phyloP scores from a whole-genome alignment of 1,284 basidiomycete genomes.

The Cryptococcus amylolentus region DNA sequence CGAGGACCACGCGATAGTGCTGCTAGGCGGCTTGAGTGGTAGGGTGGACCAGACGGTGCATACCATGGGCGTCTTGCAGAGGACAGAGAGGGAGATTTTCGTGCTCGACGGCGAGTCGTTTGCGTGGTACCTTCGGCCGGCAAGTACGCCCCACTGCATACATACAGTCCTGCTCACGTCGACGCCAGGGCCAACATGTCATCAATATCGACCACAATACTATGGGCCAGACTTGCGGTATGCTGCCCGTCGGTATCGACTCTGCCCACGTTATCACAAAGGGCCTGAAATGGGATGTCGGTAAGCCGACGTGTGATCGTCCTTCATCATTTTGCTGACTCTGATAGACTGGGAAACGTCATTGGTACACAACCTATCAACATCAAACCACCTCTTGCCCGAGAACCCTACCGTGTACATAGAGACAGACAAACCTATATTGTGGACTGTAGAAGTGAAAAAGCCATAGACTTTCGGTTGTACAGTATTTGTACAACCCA shows the following conservation, averaged over 20 bases:
- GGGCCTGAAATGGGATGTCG: conserved; percentile 86
- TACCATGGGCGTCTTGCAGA: conserved; percentile 79
- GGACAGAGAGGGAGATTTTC: conserved; percentile 62
- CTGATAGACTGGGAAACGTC: conserved; percentile 59
- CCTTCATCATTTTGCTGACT: conserved; percentile 1
- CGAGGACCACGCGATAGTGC: conserved; percentile 58
- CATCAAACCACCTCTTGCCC: conserved; percentile 81
- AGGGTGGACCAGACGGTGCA: conserved; percentile 93
- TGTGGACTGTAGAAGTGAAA: background rate
- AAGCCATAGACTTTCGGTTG: background rate
- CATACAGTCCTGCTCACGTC: background rate
- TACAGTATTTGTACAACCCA: background rate
- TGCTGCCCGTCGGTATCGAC: conserved; percentile 81
- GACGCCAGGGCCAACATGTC: conserved; percentile 67
- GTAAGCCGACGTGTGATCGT: conserved; percentile 52
- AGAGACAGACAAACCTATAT: conserved; percentile 54
- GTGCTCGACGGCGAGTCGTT: conserved; percentile 77
- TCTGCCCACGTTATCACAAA: conserved; percentile 71
- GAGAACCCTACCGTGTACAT: conserved; percentile 56
- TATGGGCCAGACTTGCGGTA: conserved; percentile 84
- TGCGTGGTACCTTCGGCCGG: conserved; percentile 80
- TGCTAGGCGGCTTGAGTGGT: conserved; percentile 85
- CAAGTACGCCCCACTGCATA: conserved; percentile 45
- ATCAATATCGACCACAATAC: conserved; percentile 68
- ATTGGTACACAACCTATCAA: conserved; percentile 78